Evolutionary conservation across 345 rosid genomes (phyloP).

Genomic region (Dipteronia dyeriana): DNA sequence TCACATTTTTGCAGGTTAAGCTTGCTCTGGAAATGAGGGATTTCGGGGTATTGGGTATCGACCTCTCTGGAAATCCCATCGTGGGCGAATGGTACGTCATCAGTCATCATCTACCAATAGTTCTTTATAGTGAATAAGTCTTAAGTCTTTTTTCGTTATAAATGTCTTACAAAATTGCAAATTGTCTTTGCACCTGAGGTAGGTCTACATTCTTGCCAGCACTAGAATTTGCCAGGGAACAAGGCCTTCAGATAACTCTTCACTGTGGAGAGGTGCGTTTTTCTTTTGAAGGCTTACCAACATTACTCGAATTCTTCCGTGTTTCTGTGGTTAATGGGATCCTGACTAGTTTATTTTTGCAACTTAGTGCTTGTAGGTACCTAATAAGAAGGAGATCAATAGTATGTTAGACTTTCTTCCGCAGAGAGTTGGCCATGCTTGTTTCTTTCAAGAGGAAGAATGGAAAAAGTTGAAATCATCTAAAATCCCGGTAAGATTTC

Average conservation of each 20-base stretch:
- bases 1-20: conserved; percentile 56
- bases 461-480: conserved; percentile 62
- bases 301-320: background rate
- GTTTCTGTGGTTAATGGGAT: conserved; percentile 19
- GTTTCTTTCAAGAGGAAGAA: conserved; percentile 64
- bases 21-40: conserved; percentile 86
- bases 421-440: conserved; percentile 88
- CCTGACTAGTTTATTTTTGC: conserved; percentile 35
- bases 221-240: conserved; percentile 67
- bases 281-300: conserved; percentile 12
- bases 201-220: conserved; percentile 90
- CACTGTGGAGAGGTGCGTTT: conserved; percentile 92
- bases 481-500: conserved; percentile 60
- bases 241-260: conserved; percentile 77
- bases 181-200: conserved; percentile 29
- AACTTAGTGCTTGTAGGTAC: conserved; percentile 86
- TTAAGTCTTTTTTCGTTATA: background rate
- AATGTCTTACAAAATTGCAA: background rate
- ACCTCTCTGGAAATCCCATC: conserved; percentile 95
- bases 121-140: background rate
- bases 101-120: background rate
- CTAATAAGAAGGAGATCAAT: conserved; percentile 74
- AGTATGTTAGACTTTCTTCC: conserved; percentile 87
- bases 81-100: conserved; percentile 76
- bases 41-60: conserved; percentile 81